Evolutionary conservation across 352 stramenopile genomes (phyloP).

Genomic region (Phytophthora capsici): DNA sequence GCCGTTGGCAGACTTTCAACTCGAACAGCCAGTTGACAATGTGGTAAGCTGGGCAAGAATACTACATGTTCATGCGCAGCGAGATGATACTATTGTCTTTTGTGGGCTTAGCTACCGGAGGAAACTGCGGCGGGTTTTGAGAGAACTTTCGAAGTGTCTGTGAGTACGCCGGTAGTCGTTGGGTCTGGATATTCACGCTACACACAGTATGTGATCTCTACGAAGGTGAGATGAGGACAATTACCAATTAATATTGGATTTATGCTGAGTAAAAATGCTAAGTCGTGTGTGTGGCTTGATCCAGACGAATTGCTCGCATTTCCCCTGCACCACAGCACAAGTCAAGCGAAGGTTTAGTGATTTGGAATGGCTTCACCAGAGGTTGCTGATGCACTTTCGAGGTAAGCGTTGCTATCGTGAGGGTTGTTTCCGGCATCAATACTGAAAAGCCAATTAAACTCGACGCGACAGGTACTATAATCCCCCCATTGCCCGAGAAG

Average conservation of each 20-base stretch:
- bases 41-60: constrained; percentile 43
- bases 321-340: constrained; percentile 73
- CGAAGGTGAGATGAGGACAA: constrained; percentile 57
- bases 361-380: constrained; percentile 90
- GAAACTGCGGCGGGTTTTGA: constrained; percentile 50
- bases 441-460: not conserved
- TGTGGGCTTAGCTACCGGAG: constrained; percentile 56
- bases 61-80: not conserved
- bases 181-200: constrained; percentile 84
- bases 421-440: not conserved
- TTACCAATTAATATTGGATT: not conserved
- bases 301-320: constrained; percentile 72
- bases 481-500: constrained; percentile 89
- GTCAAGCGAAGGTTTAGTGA: constrained; percentile 90
- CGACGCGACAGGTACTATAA: constrained; percentile 73
- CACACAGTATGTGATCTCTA: constrained; percentile 90
- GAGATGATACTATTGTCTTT: not conserved
- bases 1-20: constrained; percentile 80
- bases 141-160: constrained; percentile 69
- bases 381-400: constrained; percentile 79
- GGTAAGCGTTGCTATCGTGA: constrained; percentile 32
- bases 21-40: constrained; percentile 82
- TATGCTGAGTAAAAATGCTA: too few relatives aligned
- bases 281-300: not conserved
- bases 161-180: constrained; percentile 84